Conservation (phyloP, 140 eudicot species). For the Senecio squalidus region DNA sequence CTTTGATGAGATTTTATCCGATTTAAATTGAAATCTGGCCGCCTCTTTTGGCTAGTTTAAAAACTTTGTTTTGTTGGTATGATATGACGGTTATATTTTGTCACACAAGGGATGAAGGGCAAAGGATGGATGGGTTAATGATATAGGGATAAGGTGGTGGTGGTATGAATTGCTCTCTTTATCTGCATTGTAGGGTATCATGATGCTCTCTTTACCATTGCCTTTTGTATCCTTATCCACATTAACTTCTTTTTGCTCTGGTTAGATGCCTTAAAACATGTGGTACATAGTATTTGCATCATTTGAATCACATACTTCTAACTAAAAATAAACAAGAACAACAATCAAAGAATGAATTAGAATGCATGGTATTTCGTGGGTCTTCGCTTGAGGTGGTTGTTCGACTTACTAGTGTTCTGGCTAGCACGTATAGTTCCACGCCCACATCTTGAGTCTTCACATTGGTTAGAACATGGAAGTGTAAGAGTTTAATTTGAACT, state of each 20-base stretch:
- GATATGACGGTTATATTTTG: slow-evolving; percentile 2
- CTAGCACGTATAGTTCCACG: not conserved
- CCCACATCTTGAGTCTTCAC: not conserved
- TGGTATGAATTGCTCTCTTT: slow-evolving; percentile 38
- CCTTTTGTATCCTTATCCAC: slow-evolving; percentile 30
- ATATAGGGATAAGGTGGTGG: slow-evolving; percentile 40
- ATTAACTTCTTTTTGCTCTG: slow-evolving; percentile 11
- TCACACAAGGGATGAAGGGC: slow-evolving; percentile 27
- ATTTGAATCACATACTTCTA: slow-evolving; percentile 21
- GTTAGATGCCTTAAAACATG: slow-evolving; percentile 18
- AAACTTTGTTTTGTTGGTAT: not conserved
- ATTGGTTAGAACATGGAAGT: not conserved
- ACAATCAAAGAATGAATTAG: not conserved
- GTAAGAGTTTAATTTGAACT: not conserved
- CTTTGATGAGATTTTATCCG: too few species aligned
- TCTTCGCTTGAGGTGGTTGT: not conserved
- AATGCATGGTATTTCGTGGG: not conserved
- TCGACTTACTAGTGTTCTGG: not conserved
- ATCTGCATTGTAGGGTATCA: slow-evolving; percentile 28
- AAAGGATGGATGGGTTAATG: slow-evolving; percentile 25
- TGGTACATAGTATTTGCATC: slow-evolving; percentile 27
- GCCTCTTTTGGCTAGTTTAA: too few species aligned
- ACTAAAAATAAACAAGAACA: not conserved
- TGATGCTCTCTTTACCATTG: slow-evolving; percentile 30
- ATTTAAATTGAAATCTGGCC: too few species aligned